Conservation (phyloP, 1,284 basidiomycete genomes). For the Singerocomus inundabilis region DNA sequence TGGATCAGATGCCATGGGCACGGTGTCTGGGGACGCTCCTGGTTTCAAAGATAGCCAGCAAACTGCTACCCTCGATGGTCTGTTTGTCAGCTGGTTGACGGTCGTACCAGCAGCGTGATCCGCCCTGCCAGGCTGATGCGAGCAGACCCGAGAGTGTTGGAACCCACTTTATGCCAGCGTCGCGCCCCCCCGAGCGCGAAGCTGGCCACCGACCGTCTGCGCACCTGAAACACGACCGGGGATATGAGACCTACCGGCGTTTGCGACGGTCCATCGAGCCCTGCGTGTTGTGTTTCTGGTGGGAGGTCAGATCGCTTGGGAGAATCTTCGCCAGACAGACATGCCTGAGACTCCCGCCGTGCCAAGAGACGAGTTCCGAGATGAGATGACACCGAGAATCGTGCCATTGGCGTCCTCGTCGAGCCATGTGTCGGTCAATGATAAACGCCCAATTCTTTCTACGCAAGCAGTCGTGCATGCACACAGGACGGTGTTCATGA, state of each 20-base stretch:
- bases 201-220: too few species aligned
- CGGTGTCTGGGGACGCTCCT: conserved; percentile 10
- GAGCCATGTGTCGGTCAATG: too few species aligned
- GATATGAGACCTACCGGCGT: not conserved
- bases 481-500: not conserved
- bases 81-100: not conserved
- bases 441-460: not conserved
- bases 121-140: not conserved
- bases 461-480: not conserved
- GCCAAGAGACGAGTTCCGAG: not conserved
- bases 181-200: too few species aligned
- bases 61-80: not conserved
- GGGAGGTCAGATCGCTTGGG: conserved; percentile 1
- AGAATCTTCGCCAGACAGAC: too few species aligned
- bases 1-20: not conserved
- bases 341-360: conserved; percentile 2
- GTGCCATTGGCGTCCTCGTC: too few species aligned
- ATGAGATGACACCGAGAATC: conserved; percentile 3
- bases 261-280: not conserved
- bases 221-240: too few species aligned
- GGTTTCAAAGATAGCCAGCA: conserved; percentile 3
- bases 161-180: not conserved
- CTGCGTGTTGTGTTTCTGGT: not conserved
- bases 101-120: not conserved
- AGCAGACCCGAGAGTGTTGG: not conserved